Conservation (phyloP, 371 early-diverging fungal genomes). For the Apophysomyces sp. region DNA sequence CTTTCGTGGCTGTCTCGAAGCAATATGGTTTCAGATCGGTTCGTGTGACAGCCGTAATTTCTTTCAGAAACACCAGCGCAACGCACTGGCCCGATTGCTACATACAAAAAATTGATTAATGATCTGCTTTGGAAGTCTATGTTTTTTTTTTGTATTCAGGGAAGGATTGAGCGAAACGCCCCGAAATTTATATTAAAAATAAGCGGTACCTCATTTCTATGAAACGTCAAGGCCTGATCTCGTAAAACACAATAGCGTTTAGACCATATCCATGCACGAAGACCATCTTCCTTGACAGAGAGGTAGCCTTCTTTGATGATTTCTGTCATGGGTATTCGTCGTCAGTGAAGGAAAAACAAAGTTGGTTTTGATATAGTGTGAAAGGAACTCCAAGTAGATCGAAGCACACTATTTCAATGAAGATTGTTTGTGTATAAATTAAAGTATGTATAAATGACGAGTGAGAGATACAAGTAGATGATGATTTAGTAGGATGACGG, state of each 20-base stretch:
- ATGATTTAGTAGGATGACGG: background rate
- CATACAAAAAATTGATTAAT: background rate
- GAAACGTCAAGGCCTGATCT: constrained; percentile 79
- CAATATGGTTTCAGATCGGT: constrained; percentile 74
- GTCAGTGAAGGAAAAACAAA: background rate
- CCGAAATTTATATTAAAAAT: background rate
- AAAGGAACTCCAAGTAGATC: background rate
- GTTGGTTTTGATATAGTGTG: background rate
- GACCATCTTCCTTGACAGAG: constrained; percentile 75
- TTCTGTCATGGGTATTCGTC: constrained; percentile 22
- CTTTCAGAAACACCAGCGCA: constrained; percentile 73
- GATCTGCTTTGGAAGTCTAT: constrained; percentile 32
- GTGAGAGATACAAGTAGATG: background rate
- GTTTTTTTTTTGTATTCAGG: background rate
- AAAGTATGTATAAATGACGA: background rate
- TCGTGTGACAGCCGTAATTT: constrained; percentile 69
- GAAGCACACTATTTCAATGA: background rate
- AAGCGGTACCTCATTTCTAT: constrained; percentile 74
- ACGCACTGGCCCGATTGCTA: constrained; percentile 46
- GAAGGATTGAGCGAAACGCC: background rate
- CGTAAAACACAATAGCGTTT: constrained; percentile 85
- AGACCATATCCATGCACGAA: constrained; percentile 80
- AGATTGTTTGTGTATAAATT: background rate
- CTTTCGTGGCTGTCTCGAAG: constrained; percentile 75
- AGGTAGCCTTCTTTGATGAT: constrained; percentile 66